A percentile compares a stretch with the other conserved stretches of the same genome.
phyloP scores from a whole-genome alignment of 2,329 filamentous ascomycete genomes.

The Alternaria metachromatica region DNA sequence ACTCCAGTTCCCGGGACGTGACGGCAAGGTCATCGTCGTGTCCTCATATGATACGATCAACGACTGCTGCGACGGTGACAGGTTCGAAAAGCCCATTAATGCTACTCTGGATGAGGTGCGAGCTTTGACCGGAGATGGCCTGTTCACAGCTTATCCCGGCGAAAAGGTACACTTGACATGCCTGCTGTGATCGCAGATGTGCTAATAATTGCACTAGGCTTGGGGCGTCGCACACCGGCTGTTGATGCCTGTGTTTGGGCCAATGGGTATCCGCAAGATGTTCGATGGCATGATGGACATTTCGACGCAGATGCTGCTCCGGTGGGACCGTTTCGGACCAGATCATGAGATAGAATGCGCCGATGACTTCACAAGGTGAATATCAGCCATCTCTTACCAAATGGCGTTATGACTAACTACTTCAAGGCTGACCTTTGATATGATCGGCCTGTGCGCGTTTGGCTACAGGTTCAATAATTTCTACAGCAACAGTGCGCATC shows the following conservation, averaged over 20 bases:
- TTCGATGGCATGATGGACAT: slow-evolving; percentile 14
- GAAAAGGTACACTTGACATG: background rate
- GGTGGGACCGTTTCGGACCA: slow-evolving; percentile 11
- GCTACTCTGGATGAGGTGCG: slow-evolving; percentile 10
- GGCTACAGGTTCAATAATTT: slow-evolving; percentile 16
- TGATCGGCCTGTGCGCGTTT: slow-evolving; percentile 13
- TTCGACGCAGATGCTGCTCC: slow-evolving; percentile 8
- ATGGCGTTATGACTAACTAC: background rate
- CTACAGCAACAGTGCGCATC: slow-evolving; percentile 6
- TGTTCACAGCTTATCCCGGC: slow-evolving; percentile 10
- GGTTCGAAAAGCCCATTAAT: slow-evolving; percentile 11
- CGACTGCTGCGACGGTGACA: slow-evolving; percentile 6
- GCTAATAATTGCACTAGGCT: background rate
- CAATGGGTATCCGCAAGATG: slow-evolving; percentile 11
- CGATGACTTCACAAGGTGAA: slow-evolving; percentile 9
- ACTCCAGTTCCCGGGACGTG: slow-evolving; percentile 3
- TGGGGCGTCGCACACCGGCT: slow-evolving; percentile 9
- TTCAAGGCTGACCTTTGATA: slow-evolving; percentile 6
- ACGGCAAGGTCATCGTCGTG: slow-evolving; percentile 6
- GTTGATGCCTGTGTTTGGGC: slow-evolving; percentile 11
- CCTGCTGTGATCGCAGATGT: background rate
- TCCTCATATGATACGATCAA: slow-evolving; percentile 14
- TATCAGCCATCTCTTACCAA: background rate
- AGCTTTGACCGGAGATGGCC: slow-evolving; percentile 5
- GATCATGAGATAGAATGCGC: slow-evolving; percentile 9